These are phyloP conservation scores for Hypoxylon sp. DNA, from an alignment of 2,329 filamentous ascomycete species.

Conservation along the genomic window DNA sequence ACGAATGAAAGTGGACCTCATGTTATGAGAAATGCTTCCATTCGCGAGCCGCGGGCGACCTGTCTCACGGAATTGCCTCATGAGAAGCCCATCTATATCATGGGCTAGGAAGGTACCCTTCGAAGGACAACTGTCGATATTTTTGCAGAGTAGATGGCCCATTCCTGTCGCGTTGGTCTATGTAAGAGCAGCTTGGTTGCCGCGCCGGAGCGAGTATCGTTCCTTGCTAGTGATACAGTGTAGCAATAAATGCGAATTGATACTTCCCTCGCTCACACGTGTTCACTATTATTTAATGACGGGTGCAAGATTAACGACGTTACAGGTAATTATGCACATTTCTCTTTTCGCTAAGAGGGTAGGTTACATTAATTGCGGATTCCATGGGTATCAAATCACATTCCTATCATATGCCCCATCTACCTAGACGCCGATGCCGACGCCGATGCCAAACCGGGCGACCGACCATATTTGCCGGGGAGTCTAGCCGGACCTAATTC, in stretches of 20 bases:
- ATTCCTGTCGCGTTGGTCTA: slow-evolving; percentile 32
- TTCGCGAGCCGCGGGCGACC: neutral
- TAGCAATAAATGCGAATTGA: slow-evolving; percentile 46
- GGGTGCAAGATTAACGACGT: neutral
- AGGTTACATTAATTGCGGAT: slow-evolving; percentile 5
- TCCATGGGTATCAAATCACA: slow-evolving; percentile 25
- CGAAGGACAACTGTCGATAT: slow-evolving; percentile 14
- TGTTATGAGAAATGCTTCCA: neutral
- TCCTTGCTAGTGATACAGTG: slow-evolving; percentile 40
- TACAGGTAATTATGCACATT: neutral
- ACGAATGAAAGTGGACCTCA: neutral
- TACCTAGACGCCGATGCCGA: slow-evolving; percentile 40
- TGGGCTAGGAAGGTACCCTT: neutral
- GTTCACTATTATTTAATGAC: slow-evolving; percentile 5
- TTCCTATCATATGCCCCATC: slow-evolving; percentile 24
- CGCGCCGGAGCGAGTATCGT: slow-evolving; percentile 30
- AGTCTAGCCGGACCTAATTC: slow-evolving; percentile 84
- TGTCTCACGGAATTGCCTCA: neutral
- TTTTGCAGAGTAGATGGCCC: slow-evolving; percentile 19
- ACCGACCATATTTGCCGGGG: slow-evolving; percentile 60
- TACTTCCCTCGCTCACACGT: slow-evolving; percentile 25
- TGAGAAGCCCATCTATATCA: slow-evolving; percentile 1
- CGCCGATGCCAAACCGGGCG: slow-evolving; percentile 57
- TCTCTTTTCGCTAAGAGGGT: neutral
- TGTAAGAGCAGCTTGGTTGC: slow-evolving; percentile 29